Base-by-base conservation (phyloP, 2,329 filamentous ascomycete species). In the Xylariaceae sp. region DNA sequence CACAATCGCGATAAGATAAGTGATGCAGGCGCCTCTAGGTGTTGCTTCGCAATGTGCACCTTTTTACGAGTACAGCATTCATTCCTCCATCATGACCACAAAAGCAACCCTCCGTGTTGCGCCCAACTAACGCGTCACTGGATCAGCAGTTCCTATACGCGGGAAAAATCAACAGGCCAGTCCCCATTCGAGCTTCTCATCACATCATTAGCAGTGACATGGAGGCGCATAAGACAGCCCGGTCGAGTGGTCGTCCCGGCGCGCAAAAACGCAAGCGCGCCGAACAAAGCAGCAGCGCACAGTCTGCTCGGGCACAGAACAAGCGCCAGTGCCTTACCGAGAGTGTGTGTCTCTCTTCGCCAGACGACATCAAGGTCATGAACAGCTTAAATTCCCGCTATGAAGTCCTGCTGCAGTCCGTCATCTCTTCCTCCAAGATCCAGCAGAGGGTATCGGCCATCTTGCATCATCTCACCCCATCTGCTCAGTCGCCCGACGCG, bases 351-450 rank as follows among this genome's bases (percentile, higher is more conserved):
- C 64, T 73, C 23, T 70, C 71, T 48, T 65, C 68, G 23, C 64
- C 70, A 61, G 69, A 66, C 9, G 75, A 79, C 18, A 74, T 79
- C 68, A 75, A 76, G 58, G 67, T 74, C 8, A 67, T 80, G n/a
- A 68, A 80, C 58, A 66, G 70, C 23, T 74, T 85, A 15, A 70
- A 71, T 17, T 63, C 73, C 2, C 78, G 77, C 55, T 80, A 81
- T 71, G 75, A 82, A 51, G 70, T 86, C 55, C 78, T 80, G 39
- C 66, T 78, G 1, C 75, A 81, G 55, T 83, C 80, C 17, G 78
- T 87, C 50, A 79, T 86, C 45, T 83, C 84, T 2, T 85, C 84
- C 1, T 80, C 84, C 3, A 78, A 81, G 67, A 87, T 88, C 61
- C 75, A 76, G 61, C 82, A 82, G 67, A 81, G 82, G 58, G 77